Evolutionary conservation across 306 rosid species (phyloP), one percentile per base, ranked within the genome.

Genomic region (Vigna mungo): DNA sequence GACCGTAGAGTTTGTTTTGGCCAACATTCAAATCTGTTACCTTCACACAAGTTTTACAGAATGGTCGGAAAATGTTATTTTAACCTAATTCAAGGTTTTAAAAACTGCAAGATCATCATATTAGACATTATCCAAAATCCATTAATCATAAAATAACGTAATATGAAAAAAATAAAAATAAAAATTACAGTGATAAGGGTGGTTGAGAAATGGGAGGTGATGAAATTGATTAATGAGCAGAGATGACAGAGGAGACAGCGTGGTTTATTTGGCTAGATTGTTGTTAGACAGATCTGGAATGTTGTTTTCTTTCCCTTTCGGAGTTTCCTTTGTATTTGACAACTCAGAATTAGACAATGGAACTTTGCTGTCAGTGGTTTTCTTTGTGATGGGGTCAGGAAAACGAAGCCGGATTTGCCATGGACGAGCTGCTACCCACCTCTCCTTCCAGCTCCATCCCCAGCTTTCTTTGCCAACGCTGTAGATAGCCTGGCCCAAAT

Each of bases 361-460:
- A 9, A 60, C 16, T 63, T 76, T 81, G 55, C 21, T 78, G 41
- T 81, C 86, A n/a, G 59, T 71, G 47, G 66, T 47, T 82, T 87
- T 87, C 86, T 83, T 84, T 23, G 86, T 52, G 30, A 56, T 80
- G 13, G 86, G 56, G 37, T 88, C 63, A 9, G 81, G 81, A 78
- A 79, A 61, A 46, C 60, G 76, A 36, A 85, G 77, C 55, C 91
- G 85, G 53, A 85, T 75, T 70, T 88, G 90, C 90, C 91, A 88
- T 6, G 96, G 93, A 14, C 91, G 87, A 14, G 89, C 96, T 1
- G 96, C 91, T 6, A 90, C 83, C 92, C 96, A 88, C 1, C 92
- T 86, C 47, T 88, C 92, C 47, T 53, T 78, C 92, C 92, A 90
- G 79, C 93, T 89, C 96, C 96, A 91, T 39, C 96, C 93, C 91